A percentile compares a stretch with the other conserved stretches of the same genome.
Evolutionary conservation across 106 monocot species (phyloP).

Genomic region (Xerophyta viscosa): DNA sequence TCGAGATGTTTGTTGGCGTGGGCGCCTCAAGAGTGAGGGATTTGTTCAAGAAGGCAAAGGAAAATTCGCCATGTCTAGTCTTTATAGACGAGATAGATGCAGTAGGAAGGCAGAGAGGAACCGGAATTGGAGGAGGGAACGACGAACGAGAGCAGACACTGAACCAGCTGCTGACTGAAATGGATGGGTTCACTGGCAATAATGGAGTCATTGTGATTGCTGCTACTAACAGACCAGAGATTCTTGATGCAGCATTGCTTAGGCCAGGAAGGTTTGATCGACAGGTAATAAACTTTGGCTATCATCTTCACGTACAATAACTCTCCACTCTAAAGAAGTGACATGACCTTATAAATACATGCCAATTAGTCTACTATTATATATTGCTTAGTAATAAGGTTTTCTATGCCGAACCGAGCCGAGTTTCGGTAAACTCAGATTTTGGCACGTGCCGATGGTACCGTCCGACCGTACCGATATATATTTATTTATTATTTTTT

Average conservation of each 20-base stretch:
- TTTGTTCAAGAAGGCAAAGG: conserved; percentile 66
- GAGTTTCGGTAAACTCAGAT: too few species aligned
- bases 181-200: conserved; percentile 71
- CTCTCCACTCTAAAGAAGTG: too few species aligned
- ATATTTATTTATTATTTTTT: too few species aligned
- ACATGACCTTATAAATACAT: too few species aligned
- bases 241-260: conserved; percentile 75
- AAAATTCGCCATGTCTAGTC: conserved; percentile 60
- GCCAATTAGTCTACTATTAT: too few species aligned
- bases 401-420: too few species aligned
- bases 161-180: conserved; percentile 70
- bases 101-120: conserved; percentile 53
- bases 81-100: conserved; percentile 84
- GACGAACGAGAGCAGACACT: conserved; percentile 84
- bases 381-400: too few species aligned
- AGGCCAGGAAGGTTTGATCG: conserved; percentile 71
- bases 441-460: too few species aligned
- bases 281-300: conserved; percentile 27
- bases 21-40: conserved; percentile 70
- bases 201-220: conserved; percentile 72
- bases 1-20: conserved; percentile 78
- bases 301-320: too few species aligned
- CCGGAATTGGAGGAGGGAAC: conserved; percentile 74
- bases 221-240: conserved; percentile 65
- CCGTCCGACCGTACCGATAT: too few species aligned